Evolutionary conservation across 176 grass and related monocot genomes (phyloP).

Genomic region (Bonia amplexicaulis): DNA sequence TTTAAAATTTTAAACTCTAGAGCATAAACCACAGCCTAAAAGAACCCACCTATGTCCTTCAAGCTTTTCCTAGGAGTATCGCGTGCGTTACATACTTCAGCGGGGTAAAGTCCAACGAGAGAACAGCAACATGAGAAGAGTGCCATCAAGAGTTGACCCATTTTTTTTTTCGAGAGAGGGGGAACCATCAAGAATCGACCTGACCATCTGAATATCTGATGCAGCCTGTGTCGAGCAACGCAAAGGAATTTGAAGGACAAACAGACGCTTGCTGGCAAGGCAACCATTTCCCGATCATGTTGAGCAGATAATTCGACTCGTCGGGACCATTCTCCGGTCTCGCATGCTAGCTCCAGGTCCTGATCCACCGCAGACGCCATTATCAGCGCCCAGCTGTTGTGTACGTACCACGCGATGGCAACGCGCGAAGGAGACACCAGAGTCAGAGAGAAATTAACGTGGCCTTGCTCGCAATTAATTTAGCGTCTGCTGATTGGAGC

Average conservation of each 20-base stretch:
- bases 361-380: conserved; percentile 13
- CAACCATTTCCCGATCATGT: conserved; percentile 2
- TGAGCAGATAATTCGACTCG: not conserved
- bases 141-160: not conserved
- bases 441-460: not conserved
- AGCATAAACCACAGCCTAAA: no score
- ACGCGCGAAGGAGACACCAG: not conserved
- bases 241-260: not conserved
- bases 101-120: not conserved
- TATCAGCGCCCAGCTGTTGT: conserved; percentile 11
- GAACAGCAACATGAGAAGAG: not conserved
- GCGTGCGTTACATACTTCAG: not conserved
- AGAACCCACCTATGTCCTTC: not conserved
- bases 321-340: conserved; percentile 13
- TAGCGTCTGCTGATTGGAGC: not conserved
- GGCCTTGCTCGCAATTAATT: not conserved
- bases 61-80: not conserved
- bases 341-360: not conserved
- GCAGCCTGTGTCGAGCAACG: not conserved
- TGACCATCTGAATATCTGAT: no score
- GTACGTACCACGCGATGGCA: not conserved
- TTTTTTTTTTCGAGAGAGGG: not conserved
- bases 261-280: not conserved
- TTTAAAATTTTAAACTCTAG: no score
- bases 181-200: not conserved